Evolutionary conservation across 2,329 filamentous ascomycete genomes (phyloP), one percentile per base, ranked within the genome.

Genomic region (Diaporthe citriasiana): DNA sequence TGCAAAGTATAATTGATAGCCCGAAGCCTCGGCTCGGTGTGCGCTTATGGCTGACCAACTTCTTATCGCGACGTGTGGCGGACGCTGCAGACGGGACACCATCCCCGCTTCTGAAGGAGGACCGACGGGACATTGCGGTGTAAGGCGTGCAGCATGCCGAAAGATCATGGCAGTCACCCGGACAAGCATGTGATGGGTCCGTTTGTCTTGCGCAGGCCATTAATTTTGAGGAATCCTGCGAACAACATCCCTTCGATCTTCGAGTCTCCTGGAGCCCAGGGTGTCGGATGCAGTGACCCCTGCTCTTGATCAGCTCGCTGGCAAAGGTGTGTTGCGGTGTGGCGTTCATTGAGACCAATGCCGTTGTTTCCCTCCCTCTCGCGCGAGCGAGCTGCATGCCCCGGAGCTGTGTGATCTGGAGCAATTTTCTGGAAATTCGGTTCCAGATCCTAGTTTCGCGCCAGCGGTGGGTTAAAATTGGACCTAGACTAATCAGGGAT

Each of bases 361-460:
- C 65, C 56, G 65, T 35, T 50, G 72, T 51, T 53, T 65, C n/a
- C 60, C 72, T 42, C n/a, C 72, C 50, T 35, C 33, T 40, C 63
- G 47, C 47, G 35, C 40, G 47, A 57, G 50, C 55, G 51, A 53
- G 42, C 65, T 73, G 53, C 35, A 60, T 63, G 50, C 60, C 47
- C 56, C 50, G n/a, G 55, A 56, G 42, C 71, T 53, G 56, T 70
- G 45, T 63, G 66, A 65, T 74, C 68, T 73, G 68, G 71, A 63
- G 42, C 51, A 51, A 71, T 73, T 65, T 70, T 25, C 38, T 71
- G 66, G 71, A 66, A 75, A 66, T 68, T 60, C 63, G 57, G 50
- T 74, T 71, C 51, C 51, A 71, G 71, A 73, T 75, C 51, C 74
- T 75, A 74, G 74, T 66, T 68, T 50, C 72, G 71, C 73, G 59